Conservation (phyloP, 495 filamentous ascomycete genomes). For the Penicillium cinerascens region DNA sequence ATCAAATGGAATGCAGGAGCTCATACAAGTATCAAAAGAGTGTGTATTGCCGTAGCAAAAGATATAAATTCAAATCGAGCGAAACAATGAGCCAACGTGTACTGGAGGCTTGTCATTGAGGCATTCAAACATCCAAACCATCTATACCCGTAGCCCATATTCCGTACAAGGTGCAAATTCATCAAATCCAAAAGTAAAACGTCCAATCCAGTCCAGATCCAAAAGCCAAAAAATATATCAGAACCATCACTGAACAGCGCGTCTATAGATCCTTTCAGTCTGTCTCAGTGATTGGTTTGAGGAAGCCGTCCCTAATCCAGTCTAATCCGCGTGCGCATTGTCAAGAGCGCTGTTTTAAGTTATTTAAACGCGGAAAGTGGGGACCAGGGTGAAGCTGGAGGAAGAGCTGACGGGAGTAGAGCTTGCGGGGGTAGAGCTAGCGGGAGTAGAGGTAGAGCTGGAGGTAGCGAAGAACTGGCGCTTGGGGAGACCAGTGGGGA, state of each 20-base stretch:
- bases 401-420: no score
- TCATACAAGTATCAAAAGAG: background rate
- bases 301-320: background rate
- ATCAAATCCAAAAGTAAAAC: background rate
- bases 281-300: background rate
- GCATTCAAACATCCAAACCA: constrained; percentile 9
- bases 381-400: constrained; percentile 2
- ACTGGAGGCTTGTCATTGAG: background rate
- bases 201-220: background rate
- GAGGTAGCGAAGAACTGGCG: no score
- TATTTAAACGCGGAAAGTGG: constrained; percentile 3
- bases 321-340: background rate
- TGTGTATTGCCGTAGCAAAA: constrained; percentile 7
- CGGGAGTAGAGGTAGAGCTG: no score
- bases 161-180: background rate
- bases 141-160: constrained; percentile 4
- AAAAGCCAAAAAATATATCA: background rate
- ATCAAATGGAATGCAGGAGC: no score
- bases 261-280: background rate
- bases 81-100: background rate
- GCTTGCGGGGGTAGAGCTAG: no score
- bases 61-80: constrained; percentile 3
- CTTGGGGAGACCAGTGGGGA: no score
- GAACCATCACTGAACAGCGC: background rate
- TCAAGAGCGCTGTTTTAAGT: background rate